Base-by-base conservation (phyloP, 345 rosid genomes). In the Linum trigynum region DNA sequence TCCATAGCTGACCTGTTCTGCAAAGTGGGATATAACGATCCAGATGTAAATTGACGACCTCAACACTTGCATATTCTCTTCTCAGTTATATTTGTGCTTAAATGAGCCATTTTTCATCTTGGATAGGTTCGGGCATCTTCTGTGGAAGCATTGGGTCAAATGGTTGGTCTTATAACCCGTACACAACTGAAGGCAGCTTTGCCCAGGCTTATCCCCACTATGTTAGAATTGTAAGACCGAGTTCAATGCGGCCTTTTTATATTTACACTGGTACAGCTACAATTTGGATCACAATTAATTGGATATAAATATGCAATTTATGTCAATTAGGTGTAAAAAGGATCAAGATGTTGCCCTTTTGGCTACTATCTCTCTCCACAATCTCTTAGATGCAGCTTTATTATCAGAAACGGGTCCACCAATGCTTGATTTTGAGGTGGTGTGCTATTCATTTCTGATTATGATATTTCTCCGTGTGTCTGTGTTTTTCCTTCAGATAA, bases 351-450 rank as follows among this genome's bases (percentile, higher is more conserved):
- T 76, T 82, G 77, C 90, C 61, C 86, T 88, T 71, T 74, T 92
- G 74, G 96, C 97, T 36, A 92, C 97, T 35, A 73, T 85, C 71
- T 86, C 97, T 76, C 97, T 92, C 66, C 65, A 87, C 79, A 87
- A 84, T 75, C 77, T 92, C 67, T 76, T 92, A 74, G 77, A 74
- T 77, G 89, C 88, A 59, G 85, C 96, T 5, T 79, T 92, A 62
- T 80, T 83, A 71, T 86, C 96, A 64, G 98, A 92, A 69, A 80
- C 88, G 59, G 98, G 98, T 72, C 97, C 98, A 66, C 98, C 98
- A 16, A 70, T 92, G 83, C 90, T 92, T 77, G 98, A 92, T 65
- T 90, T 92, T 78, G 98, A 92, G 98, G 98, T 89, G 77, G 35
- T 57, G 8, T 51, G 8, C 10, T 70, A 39, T 58, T 63, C 48